These are phyloP conservation scores for Medicago ruthenica DNA, from an alignment of 306 rosid genomes.

Conservation along the genomic window DNA sequence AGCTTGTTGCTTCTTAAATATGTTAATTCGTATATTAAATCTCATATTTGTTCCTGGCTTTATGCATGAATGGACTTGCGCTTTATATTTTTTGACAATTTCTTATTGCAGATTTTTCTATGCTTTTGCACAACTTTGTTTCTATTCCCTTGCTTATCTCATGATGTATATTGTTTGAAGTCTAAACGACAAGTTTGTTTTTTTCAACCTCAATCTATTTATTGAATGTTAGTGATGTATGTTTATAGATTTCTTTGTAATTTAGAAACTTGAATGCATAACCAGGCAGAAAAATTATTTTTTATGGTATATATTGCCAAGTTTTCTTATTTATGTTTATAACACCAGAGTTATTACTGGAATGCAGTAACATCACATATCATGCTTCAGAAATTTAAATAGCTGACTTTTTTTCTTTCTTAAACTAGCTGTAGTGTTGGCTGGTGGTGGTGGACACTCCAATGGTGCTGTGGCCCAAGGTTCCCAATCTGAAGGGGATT, in stretches of 20 bases:
- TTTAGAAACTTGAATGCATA: constrained; percentile 24
- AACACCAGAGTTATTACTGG: constrained; percentile 3
- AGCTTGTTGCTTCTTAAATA: background rate
- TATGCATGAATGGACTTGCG: background rate
- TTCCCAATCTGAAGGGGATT: constrained; percentile 79
- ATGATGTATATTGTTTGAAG: constrained; percentile 8
- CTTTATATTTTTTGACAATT: background rate
- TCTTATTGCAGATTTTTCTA: background rate
- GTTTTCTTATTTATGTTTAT: constrained; percentile 26
- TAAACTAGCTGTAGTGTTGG: constrained; percentile 80
- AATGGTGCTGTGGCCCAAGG: constrained; percentile 78
- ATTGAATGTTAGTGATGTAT: constrained; percentile 5
- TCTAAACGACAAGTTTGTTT: constrained; percentile 13
- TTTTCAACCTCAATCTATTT: constrained; percentile 20
- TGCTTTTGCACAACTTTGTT: constrained; percentile 26
- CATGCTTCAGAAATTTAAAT: constrained; percentile 34
- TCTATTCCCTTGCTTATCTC: constrained; percentile 30
- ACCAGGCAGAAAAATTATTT: constrained; percentile 24
- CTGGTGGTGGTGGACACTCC: constrained; percentile 75
- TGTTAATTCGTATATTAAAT: background rate
- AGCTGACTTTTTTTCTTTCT: constrained; percentile 34
- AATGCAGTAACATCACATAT: constrained; percentile 26
- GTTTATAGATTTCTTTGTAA: background rate
- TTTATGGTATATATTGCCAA: constrained; percentile 29
- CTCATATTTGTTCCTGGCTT: background rate